Base-by-base conservation (phyloP, 1,284 basidiomycete genomes). In the Vanrija humicola region DNA sequence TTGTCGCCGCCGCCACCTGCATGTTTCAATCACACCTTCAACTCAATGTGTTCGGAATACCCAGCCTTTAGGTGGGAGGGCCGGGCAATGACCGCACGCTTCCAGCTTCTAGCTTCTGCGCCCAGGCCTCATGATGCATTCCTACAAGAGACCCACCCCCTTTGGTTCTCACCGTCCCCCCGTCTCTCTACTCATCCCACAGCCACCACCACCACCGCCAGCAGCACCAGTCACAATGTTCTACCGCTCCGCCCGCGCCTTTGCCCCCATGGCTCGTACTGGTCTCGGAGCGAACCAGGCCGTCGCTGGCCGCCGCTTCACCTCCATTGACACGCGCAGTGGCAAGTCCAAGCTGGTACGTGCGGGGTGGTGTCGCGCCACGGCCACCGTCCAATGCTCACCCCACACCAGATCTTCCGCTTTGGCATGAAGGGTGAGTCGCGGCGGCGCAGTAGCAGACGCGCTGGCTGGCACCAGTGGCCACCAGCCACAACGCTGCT, bases 301-400 rank as follows among this genome's bases (percentile, higher is more conserved):
- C 45, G 56, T 65, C 44, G 60, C 64, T 10, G 62, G 62, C 16
- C 67, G 61, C 56, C 64, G 70, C 52, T 68, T 52, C 52, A 66
- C 66, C 58, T 54, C 61, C 23, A 58, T 63, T 38, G 66, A 67
- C 50, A 56, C 60, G 42, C 54, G 68, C 48, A 65, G 64, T 29
- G 73, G 71, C 34, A 72, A 69, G 62, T 55, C 63, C 62, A 75
- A 75, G 59, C 68, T 75, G 15, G 73, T 75, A 48, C 62, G 73
- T 68, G 12, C 12, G 46, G 9, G n/a, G 40, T n/a, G 18, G 21
- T 26, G n/a, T 39, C 16, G 3, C 38, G 44, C 44, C 45, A 28
- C n/a, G 19, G 21, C 21, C 21, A 18, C 7, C n/a, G 10, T 29
- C 28, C 15, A 21, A 15, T 29, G 42, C 55, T 60, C 49, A 56